Evolutionary conservation across 371 early-diverging fungal species (phyloP).

Genomic region (Entomophthora muscae): DNA sequence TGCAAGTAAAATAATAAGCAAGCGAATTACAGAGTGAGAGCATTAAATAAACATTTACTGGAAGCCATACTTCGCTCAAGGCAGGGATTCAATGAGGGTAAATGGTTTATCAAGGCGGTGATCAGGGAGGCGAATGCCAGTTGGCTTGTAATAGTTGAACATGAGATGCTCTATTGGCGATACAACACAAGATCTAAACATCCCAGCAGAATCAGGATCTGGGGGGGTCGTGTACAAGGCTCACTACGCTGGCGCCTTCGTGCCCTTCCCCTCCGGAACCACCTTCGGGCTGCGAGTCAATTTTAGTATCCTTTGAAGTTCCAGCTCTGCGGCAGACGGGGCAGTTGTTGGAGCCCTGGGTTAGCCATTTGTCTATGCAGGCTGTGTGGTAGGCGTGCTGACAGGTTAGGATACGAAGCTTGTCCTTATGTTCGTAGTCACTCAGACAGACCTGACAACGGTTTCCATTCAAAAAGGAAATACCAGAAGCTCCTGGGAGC

Average conservation of each 20-base stretch:
- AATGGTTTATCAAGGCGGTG: neutral
- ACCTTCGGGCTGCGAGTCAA: neutral
- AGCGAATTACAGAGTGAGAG: neutral
- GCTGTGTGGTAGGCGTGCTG: conserved; percentile 73
- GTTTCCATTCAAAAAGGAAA: conserved; percentile 15
- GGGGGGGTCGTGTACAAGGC: neutral
- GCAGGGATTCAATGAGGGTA: neutral
- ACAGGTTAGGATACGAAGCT: conserved; percentile 67
- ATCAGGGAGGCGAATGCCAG: neutral
- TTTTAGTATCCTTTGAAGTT: neutral
- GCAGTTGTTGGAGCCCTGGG: conserved; percentile 24
- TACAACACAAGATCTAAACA: neutral
- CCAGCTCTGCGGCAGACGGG: conserved; percentile 19
- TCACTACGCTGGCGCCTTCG: neutral
- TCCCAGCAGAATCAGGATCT: neutral
- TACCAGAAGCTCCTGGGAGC: conserved; percentile 15
- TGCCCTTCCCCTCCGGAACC: neutral
- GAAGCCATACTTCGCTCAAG: neutral
- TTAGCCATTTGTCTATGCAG: conserved; percentile 69
- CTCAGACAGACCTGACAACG: conserved; percentile 59
- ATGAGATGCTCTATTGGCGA: neutral
- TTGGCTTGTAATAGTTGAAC: neutral
- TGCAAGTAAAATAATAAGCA: no score
- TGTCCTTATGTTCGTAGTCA: conserved; percentile 57
- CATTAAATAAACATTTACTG: neutral